These are phyloP conservation scores for Sarocladium kiliense DNA, from an alignment of 2,329 filamentous ascomycete genomes.

Conservation along the genomic window DNA sequence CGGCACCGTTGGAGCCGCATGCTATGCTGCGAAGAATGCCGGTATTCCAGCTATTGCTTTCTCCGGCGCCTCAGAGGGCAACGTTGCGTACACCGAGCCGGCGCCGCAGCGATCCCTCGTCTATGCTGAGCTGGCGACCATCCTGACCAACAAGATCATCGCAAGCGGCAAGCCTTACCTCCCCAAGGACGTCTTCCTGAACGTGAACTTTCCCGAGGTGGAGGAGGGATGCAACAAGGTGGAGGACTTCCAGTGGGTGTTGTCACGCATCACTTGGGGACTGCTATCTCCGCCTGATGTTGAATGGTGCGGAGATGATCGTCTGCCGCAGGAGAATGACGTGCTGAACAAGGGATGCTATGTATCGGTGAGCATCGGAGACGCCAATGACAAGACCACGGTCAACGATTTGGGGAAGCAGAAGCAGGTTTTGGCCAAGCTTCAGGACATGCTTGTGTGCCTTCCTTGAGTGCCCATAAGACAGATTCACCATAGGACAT, in stretches of 20 bases:
- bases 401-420: slow-evolving; percentile 23
- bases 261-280: slow-evolving; percentile 56
- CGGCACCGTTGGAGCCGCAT: slow-evolving; percentile 63
- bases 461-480: too few species aligned
- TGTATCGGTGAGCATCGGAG: slow-evolving; percentile 58
- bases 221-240: slow-evolving; percentile 43
- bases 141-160: slow-evolving; percentile 51
- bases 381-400: slow-evolving; percentile 56
- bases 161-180: slow-evolving; percentile 57
- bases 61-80: slow-evolving; percentile 47
- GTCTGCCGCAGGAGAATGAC: slow-evolving; percentile 54
- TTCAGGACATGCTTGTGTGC: slow-evolving; percentile 26
- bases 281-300: slow-evolving; percentile 51
- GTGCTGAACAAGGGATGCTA: slow-evolving; percentile 53
- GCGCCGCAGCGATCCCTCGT: slow-evolving; percentile 48
- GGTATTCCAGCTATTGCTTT: slow-evolving; percentile 65
- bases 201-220: slow-evolving; percentile 63
- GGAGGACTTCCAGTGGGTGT: slow-evolving; percentile 56
- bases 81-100: slow-evolving; percentile 47
- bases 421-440: slow-evolving; percentile 24
- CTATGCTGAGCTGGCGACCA: slow-evolving; percentile 60
- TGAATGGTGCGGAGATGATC: slow-evolving; percentile 46
- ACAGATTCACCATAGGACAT: too few species aligned
- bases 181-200: slow-evolving; percentile 55
- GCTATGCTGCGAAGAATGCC: slow-evolving; percentile 47